Evolutionary conservation across 2,329 filamentous ascomycete species (phyloP).

Genomic region (Paecilomyces sp.): DNA sequence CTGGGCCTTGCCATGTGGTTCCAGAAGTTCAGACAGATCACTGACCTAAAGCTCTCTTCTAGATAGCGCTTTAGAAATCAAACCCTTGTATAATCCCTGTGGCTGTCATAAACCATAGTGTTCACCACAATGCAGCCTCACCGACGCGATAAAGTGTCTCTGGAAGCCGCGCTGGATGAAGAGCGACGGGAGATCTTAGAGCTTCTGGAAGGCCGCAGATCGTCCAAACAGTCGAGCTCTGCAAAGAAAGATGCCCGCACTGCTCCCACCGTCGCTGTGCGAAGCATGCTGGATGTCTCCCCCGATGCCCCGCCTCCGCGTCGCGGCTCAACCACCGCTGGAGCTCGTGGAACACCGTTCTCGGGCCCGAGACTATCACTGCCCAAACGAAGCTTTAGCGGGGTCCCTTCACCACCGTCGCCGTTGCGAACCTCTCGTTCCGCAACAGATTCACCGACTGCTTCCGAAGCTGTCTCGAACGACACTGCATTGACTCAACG

Average conservation of each 20-base stretch:
- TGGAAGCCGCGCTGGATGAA: constrained; percentile 70
- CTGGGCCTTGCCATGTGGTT: neutral
- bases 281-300: constrained; percentile 60
- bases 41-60: neutral
- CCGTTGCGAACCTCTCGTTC: constrained; percentile 26
- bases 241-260: constrained; percentile 49
- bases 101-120: neutral
- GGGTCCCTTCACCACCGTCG: constrained; percentile 18
- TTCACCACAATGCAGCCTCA: neutral
- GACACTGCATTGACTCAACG: constrained; percentile 30
- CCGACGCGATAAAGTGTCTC: constrained; percentile 52
- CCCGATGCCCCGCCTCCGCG: constrained; percentile 29
- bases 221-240: constrained; percentile 18
- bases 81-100: neutral
- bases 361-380: constrained; percentile 13
- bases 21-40: neutral
- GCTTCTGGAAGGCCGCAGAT: constrained; percentile 50
- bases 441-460: constrained; percentile 24
- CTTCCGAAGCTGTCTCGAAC: constrained; percentile 18
- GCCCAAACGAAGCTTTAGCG: constrained; percentile 1
- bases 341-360: constrained; percentile 26
- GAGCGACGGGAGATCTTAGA: constrained; percentile 68
- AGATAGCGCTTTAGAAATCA: neutral
- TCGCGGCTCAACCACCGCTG: constrained; percentile 32
- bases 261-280: constrained; percentile 57